Evolutionary conservation across 2,329 filamentous ascomycete genomes (phyloP).

Genomic region (Beauveria rudraprayagi): DNA sequence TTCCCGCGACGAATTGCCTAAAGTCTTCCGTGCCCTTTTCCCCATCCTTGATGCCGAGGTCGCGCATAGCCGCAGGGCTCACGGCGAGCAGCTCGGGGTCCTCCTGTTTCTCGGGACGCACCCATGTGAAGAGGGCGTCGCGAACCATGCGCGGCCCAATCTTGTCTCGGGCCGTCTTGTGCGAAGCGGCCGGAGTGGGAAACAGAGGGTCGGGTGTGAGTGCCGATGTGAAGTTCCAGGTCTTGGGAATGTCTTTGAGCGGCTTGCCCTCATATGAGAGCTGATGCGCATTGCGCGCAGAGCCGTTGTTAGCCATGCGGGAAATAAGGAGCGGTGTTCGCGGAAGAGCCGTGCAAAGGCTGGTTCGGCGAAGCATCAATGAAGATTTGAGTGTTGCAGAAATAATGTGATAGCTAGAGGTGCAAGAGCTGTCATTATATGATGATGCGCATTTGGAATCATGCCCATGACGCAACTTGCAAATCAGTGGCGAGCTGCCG

Average conservation of each 20-base stretch:
- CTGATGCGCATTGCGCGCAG: background rate
- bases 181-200: slow-evolving; percentile 72
- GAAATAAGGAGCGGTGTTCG: background rate
- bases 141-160: slow-evolving; percentile 78
- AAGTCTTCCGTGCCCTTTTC: slow-evolving; percentile 70
- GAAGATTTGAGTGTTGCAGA: background rate
- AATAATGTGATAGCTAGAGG: background rate
- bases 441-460: background rate
- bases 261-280: slow-evolving; percentile 24
- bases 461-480: slow-evolving; percentile 6
- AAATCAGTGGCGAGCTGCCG: background rate
- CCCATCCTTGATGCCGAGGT: slow-evolving; percentile 65
- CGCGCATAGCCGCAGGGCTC: slow-evolving; percentile 67
- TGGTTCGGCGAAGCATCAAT: slow-evolving; percentile 10
- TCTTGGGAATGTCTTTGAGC: slow-evolving; percentile 52
- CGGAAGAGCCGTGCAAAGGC: slow-evolving; percentile 6
- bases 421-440: background rate
- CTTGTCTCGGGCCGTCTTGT: slow-evolving; percentile 67
- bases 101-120: slow-evolving; percentile 66
- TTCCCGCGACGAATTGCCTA: slow-evolving; percentile 69
- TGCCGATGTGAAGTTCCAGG: slow-evolving; percentile 56
- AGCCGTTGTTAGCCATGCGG: slow-evolving; percentile 4
- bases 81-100: slow-evolving; percentile 74
- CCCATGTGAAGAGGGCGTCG: slow-evolving; percentile 81
- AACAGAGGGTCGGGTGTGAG: slow-evolving; percentile 71